A percentile compares a stretch with the other conserved stretches of the same genome.
Conservation (phyloP, 225 moss, liverwort and hornwort species). For the Pleurozium schreberi region DNA sequence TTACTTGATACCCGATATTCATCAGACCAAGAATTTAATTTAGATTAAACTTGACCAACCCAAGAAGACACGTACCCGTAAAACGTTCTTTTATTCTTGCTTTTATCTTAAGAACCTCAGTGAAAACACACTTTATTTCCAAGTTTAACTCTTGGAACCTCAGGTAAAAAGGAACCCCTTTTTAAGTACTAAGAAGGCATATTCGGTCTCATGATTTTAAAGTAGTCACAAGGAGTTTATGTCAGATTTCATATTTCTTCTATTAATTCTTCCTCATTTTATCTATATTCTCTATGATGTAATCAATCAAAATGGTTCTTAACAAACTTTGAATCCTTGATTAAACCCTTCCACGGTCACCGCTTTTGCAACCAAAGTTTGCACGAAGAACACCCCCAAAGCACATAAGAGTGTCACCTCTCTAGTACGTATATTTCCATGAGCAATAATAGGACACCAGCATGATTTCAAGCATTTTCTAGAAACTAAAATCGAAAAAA, state of each 20-base stretch:
- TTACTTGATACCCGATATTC: not conserved
- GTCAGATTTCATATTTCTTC: too few relatives aligned
- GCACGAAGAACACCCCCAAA: not conserved
- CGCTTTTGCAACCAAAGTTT: not conserved
- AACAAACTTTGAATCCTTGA: not conserved
- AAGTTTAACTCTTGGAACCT: not conserved
- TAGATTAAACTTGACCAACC: not conserved
- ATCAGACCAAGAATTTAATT: not conserved
- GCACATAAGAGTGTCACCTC: not conserved
- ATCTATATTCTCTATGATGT: not conserved
- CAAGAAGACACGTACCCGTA: not conserved
- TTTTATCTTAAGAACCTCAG: not conserved
- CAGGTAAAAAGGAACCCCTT: fast-evolving
- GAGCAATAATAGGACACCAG: not conserved
- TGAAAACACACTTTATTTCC: not conserved
- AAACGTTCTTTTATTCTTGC: fast-evolving
- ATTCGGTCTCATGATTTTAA: not conserved
- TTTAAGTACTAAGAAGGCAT: not conserved
- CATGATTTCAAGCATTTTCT: not conserved
- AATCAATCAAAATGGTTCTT: not conserved
- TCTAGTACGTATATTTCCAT: not conserved
- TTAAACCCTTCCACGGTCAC: too few relatives aligned
- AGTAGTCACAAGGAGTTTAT: not conserved
- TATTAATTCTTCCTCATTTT: too few relatives aligned
- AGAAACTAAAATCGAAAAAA: not conserved